Base-by-base conservation (phyloP, 1,139 yeast genomes). In the Scheffersomyces illinoinensis region DNA sequence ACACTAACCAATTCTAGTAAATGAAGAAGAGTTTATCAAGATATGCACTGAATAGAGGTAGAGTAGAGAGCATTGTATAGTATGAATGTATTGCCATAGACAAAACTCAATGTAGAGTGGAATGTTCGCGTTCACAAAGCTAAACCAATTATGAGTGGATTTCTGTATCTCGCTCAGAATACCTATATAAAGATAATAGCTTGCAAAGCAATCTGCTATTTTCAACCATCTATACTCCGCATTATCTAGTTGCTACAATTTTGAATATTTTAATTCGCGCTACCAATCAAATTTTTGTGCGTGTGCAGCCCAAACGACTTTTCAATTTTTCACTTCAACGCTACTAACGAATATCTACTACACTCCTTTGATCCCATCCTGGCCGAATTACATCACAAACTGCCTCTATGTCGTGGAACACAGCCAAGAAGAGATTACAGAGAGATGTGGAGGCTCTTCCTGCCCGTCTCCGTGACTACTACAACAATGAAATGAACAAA, bases 1-100 rank as follows among this genome's bases (percentile, higher is more conserved):
- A 18, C 69, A 74, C 77, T 73, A 73, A 69, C 74, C 21, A 43
- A 53, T 56, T 58, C 18, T 66, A 81, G 84, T 96, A 66, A 90
- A 89, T 67, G 96, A 91, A 69, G 95, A 92, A 63, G 99, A 96
- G 77, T 96, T 95, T 73, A 91, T 92, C 62, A 90, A 91, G 61
- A 92, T 93, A 54, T 92, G 97, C 71, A 87, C 92, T 33, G 97
- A 92, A 64, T 83, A 75, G 54, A 43, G 46, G 24, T 43, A 19
- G 52, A 7, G 14, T 33, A 7, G 43, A 33, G 43, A 10, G 43
- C 17, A 12, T 33, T 33, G 43, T 33, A 33, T 33, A 33, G 43
- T 33, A 33, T 33, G 14, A 33, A 33, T 33, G 43, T 33, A 33
- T 12, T 33, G 17, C 17, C 43, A 33, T 33, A 33, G 43, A 33